Base-by-base conservation (phyloP, 768 basidiomycete genomes). In the Suillus fuscotomentosus region DNA sequence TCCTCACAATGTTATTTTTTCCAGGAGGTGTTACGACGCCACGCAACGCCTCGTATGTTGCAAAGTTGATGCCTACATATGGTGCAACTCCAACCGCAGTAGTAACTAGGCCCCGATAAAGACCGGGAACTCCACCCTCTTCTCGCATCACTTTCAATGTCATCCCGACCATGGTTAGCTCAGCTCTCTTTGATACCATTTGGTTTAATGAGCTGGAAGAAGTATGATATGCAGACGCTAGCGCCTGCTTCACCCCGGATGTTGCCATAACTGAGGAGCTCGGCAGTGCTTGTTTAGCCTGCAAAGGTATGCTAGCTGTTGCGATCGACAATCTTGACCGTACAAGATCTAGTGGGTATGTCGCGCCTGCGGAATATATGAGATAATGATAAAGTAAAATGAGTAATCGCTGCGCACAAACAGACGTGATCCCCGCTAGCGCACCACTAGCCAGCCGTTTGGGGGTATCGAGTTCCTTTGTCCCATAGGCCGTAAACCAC, bases 301-400 rank as follows among this genome's bases (percentile, higher is more conserved):
- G 74, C 47, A 81, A 62, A 60, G 82, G 76, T 73, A 92, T 82
- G 56, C 90, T 91, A n/a, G 94, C 91, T 5, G 94, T 95, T 22
- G 94, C 94, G 72, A 99, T 97, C 22, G 94, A 96, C 64, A 99
- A 80, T 42, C 97, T 86, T 31, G 94, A 92, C 51, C 97, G 86
- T 38, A 99, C 92, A 57, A 99, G 88, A 75, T 99, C 97, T 67
- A 99, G 79, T 10, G 97, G 97, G 79, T 95, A 94, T 78, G 93
- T 95, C 55, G 92, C 83, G 68, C 88, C 92, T 93, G 62, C 20
- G 55, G 27, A 5, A 42, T 3, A 17, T 13, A 65, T 60, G 65
- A 60, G 56, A 64, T 41, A 69, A 61, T 39, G 39, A 65, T 51
- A 50, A 64, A 63, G 48, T 48, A 65, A 61, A 20, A 57, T 66